Evolutionary conservation across 208 protist genomes (phyloP), one percentile per base, ranked within the genome.

Genomic region (Acanthamoeba lenticulata): DNA sequence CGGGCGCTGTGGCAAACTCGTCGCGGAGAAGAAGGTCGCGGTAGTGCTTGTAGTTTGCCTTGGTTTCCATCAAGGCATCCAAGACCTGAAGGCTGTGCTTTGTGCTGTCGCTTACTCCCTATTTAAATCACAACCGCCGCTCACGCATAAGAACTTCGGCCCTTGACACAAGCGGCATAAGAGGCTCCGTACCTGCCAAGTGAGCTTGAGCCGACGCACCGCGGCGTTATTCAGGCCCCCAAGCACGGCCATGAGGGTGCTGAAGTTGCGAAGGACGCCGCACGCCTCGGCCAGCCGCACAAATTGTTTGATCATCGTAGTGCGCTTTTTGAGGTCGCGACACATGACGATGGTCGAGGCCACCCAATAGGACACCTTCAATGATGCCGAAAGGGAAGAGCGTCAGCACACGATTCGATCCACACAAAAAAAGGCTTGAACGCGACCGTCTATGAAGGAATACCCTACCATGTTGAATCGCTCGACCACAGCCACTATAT

Each of bases 1-100:
- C 42, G 1, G 62, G 62, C n/a, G 32, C 42, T 13, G 38, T 29
- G 9, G 27, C 19, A 72, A 32, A 69, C 29, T 91, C 62, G 9
- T 74, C 89, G 15, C 11, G 47, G 29, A 29, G 15, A 15, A 93
- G 67, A 2, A 45, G 15, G 4, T 93, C 89, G 4, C 89, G 89
- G 24, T 93, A 93, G 1, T 81, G 90, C 42, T 93, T 93, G 89
- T 81, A 93, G 67, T 93, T 93, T 1, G 27, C 44, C 44, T 93
- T 93, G 47, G 21, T 93, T 19, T 93, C 89, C 89, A 93, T 93
- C 44, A 93, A 38, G 15, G 5, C n/a, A 42, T 44, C 40, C 24
- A 91, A 32, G 27, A 29, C 11, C 15, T 29, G 27, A 2, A 91
- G 57, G 1, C 49, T 42, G 4, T 44, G 85, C 38, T n/a, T 69